Percentiles rank a stretch among this genome's conserved stretches.
phyloP scores from a whole-genome alignment of 1,139 yeast species.

The Yamadazyma triangularis region DNA sequence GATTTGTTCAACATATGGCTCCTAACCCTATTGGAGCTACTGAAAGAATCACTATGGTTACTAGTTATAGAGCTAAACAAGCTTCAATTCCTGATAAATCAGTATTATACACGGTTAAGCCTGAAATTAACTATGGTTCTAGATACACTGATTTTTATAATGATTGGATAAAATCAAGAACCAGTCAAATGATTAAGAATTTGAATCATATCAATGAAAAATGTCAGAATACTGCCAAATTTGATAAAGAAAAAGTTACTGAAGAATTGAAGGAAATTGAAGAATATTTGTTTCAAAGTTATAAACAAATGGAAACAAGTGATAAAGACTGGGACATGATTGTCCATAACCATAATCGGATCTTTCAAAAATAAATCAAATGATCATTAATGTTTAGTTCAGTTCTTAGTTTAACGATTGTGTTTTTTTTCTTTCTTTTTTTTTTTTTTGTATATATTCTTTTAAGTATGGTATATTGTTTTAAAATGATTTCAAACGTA shows the following conservation, averaged over 20 bases:
- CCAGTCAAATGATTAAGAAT: conserved; percentile 31
- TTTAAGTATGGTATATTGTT: background rate
- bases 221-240: conserved; percentile 18
- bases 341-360: conserved; percentile 1
- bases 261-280: conserved; percentile 33
- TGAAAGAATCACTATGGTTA: conserved; percentile 52
- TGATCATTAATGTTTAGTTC: too few relatives aligned
- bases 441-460: background rate
- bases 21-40: conserved; percentile 46
- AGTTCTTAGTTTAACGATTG: too few relatives aligned
- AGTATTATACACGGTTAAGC: conserved; percentile 32
- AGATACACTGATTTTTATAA: conserved; percentile 29
- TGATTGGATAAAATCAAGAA: conserved; percentile 38
- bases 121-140: conserved; percentile 32
- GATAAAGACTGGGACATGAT: conserved; percentile 6
- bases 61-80: conserved; percentile 31
- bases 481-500: background rate
- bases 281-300: conserved; percentile 33
- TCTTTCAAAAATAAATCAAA: background rate
- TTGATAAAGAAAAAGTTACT: conserved; percentile 36
- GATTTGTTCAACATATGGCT: conserved; percentile 52
- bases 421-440: background rate
- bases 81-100: conserved; percentile 22
- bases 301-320: conserved; percentile 38
- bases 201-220: conserved; percentile 23